These are phyloP conservation scores for Alternaria alternata DNA, from an alignment of 2,329 filamentous ascomycete species.

Conservation along the genomic window DNA sequence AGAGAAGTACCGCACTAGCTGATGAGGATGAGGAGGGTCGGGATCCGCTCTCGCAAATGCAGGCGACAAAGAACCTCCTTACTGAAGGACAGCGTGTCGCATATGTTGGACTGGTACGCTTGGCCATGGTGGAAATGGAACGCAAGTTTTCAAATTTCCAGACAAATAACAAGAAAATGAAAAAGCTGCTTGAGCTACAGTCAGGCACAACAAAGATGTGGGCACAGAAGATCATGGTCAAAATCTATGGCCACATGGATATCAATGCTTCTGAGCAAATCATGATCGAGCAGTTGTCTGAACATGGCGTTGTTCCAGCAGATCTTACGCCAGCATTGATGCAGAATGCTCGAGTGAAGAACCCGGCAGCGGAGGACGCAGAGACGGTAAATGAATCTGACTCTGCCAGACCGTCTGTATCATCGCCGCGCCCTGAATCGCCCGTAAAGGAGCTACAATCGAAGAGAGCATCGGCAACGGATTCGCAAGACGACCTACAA, in stretches of 20 bases:
- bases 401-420: slow-evolving; percentile 47
- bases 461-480: slow-evolving; percentile 42
- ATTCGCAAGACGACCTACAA: slow-evolving; percentile 44
- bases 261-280: slow-evolving; percentile 90
- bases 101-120: slow-evolving; percentile 87
- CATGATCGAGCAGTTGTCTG: slow-evolving; percentile 97
- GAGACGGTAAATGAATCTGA: slow-evolving; percentile 25
- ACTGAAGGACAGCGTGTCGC: slow-evolving; percentile 96
- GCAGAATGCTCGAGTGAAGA: slow-evolving; percentile 91
- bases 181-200: slow-evolving; percentile 74
- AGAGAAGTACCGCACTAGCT: slow-evolving; percentile 67
- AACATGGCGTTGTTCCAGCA: slow-evolving; percentile 85
- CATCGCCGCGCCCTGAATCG: slow-evolving; percentile 41
- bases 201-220: slow-evolving; percentile 90
- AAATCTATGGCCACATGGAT: slow-evolving; percentile 95
- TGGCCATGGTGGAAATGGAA: slow-evolving; percentile 81
- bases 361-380: slow-evolving; percentile 75
- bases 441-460: slow-evolving; percentile 31
- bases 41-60: slow-evolving; percentile 87
- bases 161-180: slow-evolving; percentile 69
- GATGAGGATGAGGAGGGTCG: slow-evolving; percentile 77
- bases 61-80: slow-evolving; percentile 92
- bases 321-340: slow-evolving; percentile 88
- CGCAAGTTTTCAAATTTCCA: slow-evolving; percentile 71
- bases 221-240: slow-evolving; percentile 98